Percentiles rank a stretch among this genome's conserved stretches.
phyloP scores from a whole-genome alignment of 2,329 filamentous ascomycete genomes.

The Penicillium sclerotiorum region DNA sequence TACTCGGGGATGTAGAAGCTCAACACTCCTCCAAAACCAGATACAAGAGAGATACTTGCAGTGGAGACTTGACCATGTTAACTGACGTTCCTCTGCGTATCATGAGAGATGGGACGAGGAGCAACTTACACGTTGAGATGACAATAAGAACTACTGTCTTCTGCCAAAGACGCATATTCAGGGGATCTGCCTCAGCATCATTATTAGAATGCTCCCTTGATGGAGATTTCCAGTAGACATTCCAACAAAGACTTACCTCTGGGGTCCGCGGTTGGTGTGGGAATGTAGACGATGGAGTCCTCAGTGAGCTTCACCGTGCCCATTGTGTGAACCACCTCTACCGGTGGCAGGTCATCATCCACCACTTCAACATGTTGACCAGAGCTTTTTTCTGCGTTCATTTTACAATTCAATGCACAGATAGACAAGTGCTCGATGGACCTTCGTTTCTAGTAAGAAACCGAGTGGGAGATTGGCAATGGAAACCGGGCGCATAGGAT shows the following conservation, averaged over 20 bases:
- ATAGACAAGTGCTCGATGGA: neutral
- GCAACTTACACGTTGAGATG: conserved; percentile 29
- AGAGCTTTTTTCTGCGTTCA: neutral
- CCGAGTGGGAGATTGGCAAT: too few species aligned
- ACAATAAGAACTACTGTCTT: conserved; percentile 31
- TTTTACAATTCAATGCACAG: too few species aligned
- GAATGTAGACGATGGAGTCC: conserved; percentile 38
- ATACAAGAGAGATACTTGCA: conserved; percentile 43
- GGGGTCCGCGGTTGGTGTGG: conserved; percentile 38
- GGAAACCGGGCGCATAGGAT: too few species aligned
- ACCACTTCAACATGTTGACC: neutral
- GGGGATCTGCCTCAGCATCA: conserved; percentile 24
- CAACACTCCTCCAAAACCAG: conserved; percentile 47
- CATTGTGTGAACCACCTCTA: neutral
- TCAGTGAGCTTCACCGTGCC: conserved; percentile 34
- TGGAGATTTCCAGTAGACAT: too few species aligned
- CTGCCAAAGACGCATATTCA: conserved; percentile 33
- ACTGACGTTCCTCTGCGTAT: too few species aligned
- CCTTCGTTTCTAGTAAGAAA: too few species aligned
- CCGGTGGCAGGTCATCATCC: neutral
- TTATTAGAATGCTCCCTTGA: neutral
- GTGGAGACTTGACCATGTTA: conserved; percentile 40
- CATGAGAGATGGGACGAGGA: neutral
- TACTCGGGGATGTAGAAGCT: conserved; percentile 47
- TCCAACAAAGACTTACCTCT: conserved; percentile 19